Percentiles rank a stretch among this genome's conserved stretches.
phyloP scores from a whole-genome alignment of 2,329 filamentous ascomycete genomes.

The Scedosporium dehoogii region DNA sequence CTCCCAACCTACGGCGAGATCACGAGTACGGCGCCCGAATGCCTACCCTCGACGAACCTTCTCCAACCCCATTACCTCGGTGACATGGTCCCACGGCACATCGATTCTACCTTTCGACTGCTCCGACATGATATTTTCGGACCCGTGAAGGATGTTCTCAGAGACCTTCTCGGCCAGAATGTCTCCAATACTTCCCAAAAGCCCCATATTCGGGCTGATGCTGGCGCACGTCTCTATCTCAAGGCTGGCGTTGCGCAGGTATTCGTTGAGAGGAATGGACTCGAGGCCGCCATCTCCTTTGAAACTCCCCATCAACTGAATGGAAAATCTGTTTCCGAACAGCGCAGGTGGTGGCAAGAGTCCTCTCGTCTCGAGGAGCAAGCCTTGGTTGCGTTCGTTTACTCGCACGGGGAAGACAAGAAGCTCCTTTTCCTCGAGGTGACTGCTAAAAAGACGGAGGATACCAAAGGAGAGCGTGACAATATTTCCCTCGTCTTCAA shows the following conservation, averaged over 20 bases:
- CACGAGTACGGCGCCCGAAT: slow-evolving; percentile 27
- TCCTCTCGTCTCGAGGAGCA: neutral
- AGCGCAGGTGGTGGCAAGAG: neutral
- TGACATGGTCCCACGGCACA: slow-evolving; percentile 34
- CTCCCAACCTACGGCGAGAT: slow-evolving; percentile 60
- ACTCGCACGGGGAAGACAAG: neutral
- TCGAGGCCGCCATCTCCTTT: neutral
- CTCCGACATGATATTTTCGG: slow-evolving; percentile 61
- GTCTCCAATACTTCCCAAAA: slow-evolving; percentile 31
- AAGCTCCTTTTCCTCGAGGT: neutral
- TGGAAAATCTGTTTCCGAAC: neutral
- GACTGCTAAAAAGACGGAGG: neutral
- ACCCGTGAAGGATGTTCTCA: slow-evolving; percentile 35
- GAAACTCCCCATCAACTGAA: neutral
- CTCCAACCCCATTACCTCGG: slow-evolving; percentile 20
- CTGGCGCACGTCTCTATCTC: neutral
- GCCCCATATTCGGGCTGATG: neutral
- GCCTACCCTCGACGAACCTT: slow-evolving; percentile 46
- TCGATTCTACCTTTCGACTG: slow-evolving; percentile 64
- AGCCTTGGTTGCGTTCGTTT: neutral
- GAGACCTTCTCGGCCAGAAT: neutral
- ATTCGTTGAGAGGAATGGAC: neutral
- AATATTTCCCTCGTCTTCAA: neutral
- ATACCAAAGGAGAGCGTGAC: neutral
- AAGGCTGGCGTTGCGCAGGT: neutral